Base-by-base conservation (phyloP, 2,329 filamentous ascomycete species). In the Diaporthe citri region DNA sequence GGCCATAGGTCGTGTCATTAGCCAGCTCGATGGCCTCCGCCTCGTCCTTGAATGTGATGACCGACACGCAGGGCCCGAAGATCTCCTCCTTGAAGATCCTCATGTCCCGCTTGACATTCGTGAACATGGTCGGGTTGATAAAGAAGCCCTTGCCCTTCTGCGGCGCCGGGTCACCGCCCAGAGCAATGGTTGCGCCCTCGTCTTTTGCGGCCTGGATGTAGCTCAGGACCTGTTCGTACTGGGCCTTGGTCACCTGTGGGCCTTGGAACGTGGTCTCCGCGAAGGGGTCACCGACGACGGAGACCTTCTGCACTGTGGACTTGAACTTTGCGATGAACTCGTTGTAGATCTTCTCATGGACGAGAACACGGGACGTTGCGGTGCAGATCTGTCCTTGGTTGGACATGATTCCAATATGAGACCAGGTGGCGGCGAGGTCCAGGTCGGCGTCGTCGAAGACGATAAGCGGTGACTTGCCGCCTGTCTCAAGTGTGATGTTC, bases 171-270 rank as follows among this genome's bases (percentile, higher is more conserved):
- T 90, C 89, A 43, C 92, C 93, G 46, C 93, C 93, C 9, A 88
- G 84, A 25, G 87, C 86, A 12, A 94, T 84, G 0, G 86, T 92
- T 0, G 92, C 91, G 34, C 92, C 92, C 80, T 93, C 91, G 8
- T 87, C 87, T 81, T 92, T 92, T n/a, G 92, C 93, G 43, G 86
- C 80, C 78, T 93, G 87, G 75, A 95, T 91, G 82, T 92, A 95
- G 9, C 87, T 87, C 34, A 94, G 86, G 4, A 95, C 89, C 17
- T 90, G 86, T 73, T 94, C 92, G 80, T 91, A 93, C 81, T 94
- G 93, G 17, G 87, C 83, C 82, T 91, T 92, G 20, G 91, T 92
- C 74, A 93, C 90, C 82, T 93, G 92, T 0, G 93, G 93, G 0
- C 93, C 93, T 82, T 94, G 92, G 86, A 91, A 93, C 1, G 92